phyloP scores from a whole-genome alignment of 2,329 filamentous ascomycete species.

The Monilinia polystroma region DNA sequence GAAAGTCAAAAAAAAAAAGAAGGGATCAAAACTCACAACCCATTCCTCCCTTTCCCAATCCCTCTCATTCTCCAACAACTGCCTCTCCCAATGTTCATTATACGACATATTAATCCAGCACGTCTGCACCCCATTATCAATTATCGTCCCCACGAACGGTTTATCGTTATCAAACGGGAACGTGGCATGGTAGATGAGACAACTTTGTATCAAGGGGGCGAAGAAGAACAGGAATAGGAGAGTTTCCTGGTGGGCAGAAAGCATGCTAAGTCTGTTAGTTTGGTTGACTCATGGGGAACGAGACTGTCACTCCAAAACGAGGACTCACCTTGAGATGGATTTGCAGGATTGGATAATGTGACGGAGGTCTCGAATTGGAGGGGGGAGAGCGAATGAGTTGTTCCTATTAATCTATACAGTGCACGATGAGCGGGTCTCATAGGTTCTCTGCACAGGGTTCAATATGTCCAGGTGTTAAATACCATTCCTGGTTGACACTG shows the following conservation, averaged over 20 bases:
- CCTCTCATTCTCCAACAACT: conserved; percentile 11
- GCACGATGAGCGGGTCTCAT: too few species aligned
- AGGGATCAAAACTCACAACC: not conserved
- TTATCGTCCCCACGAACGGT: conserved; percentile 27
- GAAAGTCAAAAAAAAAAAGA: not conserved
- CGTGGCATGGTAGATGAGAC: conserved; percentile 27
- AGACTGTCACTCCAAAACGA: too few species aligned
- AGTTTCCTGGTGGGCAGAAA: too few species aligned
- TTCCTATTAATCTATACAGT: too few species aligned
- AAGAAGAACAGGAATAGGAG: not conserved
- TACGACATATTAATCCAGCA: conserved; percentile 28
- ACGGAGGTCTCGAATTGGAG: too few species aligned
- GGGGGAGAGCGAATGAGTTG: too few species aligned
- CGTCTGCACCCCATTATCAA: conserved; percentile 26
- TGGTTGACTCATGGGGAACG: too few species aligned
- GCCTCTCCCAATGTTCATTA: conserved; percentile 20
- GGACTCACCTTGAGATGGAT: not conserved
- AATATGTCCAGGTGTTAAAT: too few species aligned
- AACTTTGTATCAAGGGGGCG: not conserved
- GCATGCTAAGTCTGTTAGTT: not conserved
- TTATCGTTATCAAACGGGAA: conserved; percentile 24
- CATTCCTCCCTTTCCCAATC: conserved; percentile 13
- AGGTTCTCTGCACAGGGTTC: too few species aligned
- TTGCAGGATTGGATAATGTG: too few species aligned
- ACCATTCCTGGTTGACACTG: too few species aligned